Conservation (phyloP, 2,329 filamentous ascomycete genomes). For the Aspergillus vadensis region DNA sequence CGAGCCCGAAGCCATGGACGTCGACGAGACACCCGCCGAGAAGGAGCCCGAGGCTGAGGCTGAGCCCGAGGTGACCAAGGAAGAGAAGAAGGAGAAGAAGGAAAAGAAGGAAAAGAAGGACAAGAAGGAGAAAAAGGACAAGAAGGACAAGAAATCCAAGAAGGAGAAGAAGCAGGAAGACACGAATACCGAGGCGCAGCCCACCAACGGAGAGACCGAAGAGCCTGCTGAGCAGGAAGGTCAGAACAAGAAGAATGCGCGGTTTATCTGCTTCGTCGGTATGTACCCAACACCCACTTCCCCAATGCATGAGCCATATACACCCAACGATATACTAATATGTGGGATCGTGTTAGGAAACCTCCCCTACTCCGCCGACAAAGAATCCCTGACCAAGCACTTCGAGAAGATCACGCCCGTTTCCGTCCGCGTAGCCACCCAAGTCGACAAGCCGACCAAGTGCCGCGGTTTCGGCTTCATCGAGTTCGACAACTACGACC, state of each 20-base stretch:
- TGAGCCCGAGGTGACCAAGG: slow-evolving; percentile 8
- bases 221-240: slow-evolving; percentile 23
- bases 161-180: slow-evolving; percentile 28
- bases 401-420: slow-evolving; percentile 74
- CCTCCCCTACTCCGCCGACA: slow-evolving; percentile 80
- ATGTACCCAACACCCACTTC: slow-evolving; percentile 28
- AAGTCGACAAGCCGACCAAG: slow-evolving; percentile 62
- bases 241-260: slow-evolving; percentile 45
- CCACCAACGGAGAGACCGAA: slow-evolving; percentile 11
- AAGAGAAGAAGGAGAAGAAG: slow-evolving; percentile 20
- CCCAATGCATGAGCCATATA: background rate
- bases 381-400: slow-evolving; percentile 68
- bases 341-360: slow-evolving; percentile 62
- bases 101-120: slow-evolving; percentile 25
- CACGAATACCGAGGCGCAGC: slow-evolving; percentile 7
- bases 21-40: slow-evolving; percentile 13
- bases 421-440: slow-evolving; percentile 71
- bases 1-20: slow-evolving; percentile 20
- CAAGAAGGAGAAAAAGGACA: slow-evolving; percentile 31
- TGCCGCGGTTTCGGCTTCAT: slow-evolving; percentile 82
- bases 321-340: background rate
- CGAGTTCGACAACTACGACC: slow-evolving; percentile 82
- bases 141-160: slow-evolving; percentile 25
- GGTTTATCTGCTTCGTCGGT: slow-evolving; percentile 80
- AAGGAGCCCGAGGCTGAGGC: slow-evolving; percentile 7